Evolutionary conservation across 257 asterid genomes (phyloP), one percentile per base, ranked within the genome.

Genomic region (Hygrophila difformis): DNA sequence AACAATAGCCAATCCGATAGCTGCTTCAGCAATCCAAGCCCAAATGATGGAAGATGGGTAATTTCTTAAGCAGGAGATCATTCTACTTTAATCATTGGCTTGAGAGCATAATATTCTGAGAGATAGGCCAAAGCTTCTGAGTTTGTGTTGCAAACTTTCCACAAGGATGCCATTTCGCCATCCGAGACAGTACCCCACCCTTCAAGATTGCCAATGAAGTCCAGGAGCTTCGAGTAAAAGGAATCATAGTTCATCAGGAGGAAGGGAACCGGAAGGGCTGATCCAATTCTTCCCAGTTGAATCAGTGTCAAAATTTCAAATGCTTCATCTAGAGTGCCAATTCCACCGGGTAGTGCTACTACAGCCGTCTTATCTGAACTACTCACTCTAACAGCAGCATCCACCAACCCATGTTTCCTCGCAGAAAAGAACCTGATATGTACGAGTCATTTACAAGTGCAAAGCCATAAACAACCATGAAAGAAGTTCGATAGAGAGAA

Each of bases 361-460:
- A 85, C 73, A 15, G 94, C 94, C 8, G 98, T 89, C 68, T 55
- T 76, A 37, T 79, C 93, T 12, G 85, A 55, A 38, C 53, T 49
- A 46, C 51, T 63, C 1, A 67, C 69, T 55, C 98, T 61, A 57
- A 82, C 92, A 29, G 78, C 96, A 29, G 98, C 96, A 57, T 89
- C 98, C 59, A 79, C 88, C 70, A 85, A 55, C 13, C 96, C 96
- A 36, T 89, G 98, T 64, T 85, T 89, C 66, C 96, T 79, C 9
- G 98, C 86, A 4, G 98, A 89, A 65, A 89, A 89, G 69, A 85
- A 85, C 59, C 98, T 89, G 76, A 26, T 17, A n/a, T 3, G n/a
- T 36, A 41, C 39, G 13, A 61, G 3, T 41, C 38, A 36, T 35
- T 63, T 40, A 35, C 53, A 29, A 35, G 13, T 12, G 11, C 66